Evolutionary conservation across 2,329 filamentous ascomycete genomes (phyloP), one percentile per base, ranked within the genome.

Genomic region (Colletotrichum destructivum): DNA sequence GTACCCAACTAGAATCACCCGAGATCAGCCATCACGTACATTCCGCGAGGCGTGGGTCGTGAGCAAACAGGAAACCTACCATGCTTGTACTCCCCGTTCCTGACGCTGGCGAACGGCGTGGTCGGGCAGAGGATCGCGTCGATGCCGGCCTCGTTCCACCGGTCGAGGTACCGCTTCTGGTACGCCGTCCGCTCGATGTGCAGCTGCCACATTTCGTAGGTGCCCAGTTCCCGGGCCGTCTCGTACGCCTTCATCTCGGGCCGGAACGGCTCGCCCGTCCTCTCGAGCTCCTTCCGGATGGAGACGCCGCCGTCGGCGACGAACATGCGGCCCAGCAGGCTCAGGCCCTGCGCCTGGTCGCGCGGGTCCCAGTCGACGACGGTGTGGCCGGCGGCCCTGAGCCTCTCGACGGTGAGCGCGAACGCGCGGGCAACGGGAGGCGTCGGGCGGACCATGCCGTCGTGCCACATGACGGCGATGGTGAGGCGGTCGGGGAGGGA

Each of bases 61-160:
- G 31, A 31, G 8, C 31, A 31, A 8, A 21, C 15, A 51, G 2
- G 8, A 16, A 2, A 3, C 82, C 75, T 56, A 84, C 84, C 81
- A 47, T 87, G 83, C 75, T 79, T 82, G 51, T 86, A 85, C 1
- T 78, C 78, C 5, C 84, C 84, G 56, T 84, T 81, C 76, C 84
- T 82, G 40, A 82, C 81, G 0, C 80, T 81, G 51, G 81, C 82
- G 61, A 83, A 87, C 0, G 85, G 83, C 42, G 83, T 85, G 0
- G 84, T 86, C 0, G 91, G 91, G 62, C 88, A 89, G 1, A 93
- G 78, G 11, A 93, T 85, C 1, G 89, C 89, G 76, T 93, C 92
- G 9, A 92, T 86, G 1, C 83, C 84, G 0, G 82, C 82, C 57
- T 76, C 77, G 44, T 82, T 82, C 86, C 85, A 87, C 2, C 83